Base-by-base conservation (phyloP, 225 moss, liverwort and hornwort species). In the Sphagnum tenellum region DNA sequence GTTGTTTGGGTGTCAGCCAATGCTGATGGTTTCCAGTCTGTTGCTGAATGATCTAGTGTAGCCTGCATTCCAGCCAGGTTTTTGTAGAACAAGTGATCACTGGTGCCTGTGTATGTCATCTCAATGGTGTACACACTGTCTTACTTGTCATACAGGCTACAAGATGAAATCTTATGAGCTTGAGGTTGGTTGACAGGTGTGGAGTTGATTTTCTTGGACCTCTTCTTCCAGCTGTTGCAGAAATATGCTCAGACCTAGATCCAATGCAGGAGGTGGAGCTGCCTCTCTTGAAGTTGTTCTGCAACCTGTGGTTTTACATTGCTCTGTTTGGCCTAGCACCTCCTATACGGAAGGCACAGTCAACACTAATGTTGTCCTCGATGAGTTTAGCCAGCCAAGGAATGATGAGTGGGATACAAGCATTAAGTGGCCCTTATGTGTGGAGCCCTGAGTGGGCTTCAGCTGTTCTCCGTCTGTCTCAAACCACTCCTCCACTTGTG, bases 221-320 rank as follows among this genome's bases (percentile, higher is more conserved):
- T 66, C 93, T 94, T 70, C 82, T 94, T 48, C 87, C 87, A 64
- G 76, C 93, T 59, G 81, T 94, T 53, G 89, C 93, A 61, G 89
- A 90, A 68, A 76, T 86, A 54, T 88, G 89, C 72, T 66, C 75
- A 46, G 89, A 94, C 63, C 62, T 88, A 56, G 80, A 80, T 45
- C 80, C 81, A 44, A 67, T 74, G 46, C 76, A 76, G 60, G 88
- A 90, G 49, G 77, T 88, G 65, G 89, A 94, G 62, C 63, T 80
- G 52, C 88, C 80, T 61, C 55, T 82, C 58, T 80, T 88, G 61
- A 94, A 94, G 69, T 64, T 83, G 13, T 88, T 82, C 67, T 88
- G 93, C 44, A 94, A 94, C 68, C 73, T 94, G 66, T 94, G 93
- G 93, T 90, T 89, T 64, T 88, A 94, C 45, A 70, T 94, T 72